Percentiles rank a stretch among this genome's conserved stretches.
phyloP scores from a whole-genome alignment of 345 rosid species.

The Syzygium jambos region DNA sequence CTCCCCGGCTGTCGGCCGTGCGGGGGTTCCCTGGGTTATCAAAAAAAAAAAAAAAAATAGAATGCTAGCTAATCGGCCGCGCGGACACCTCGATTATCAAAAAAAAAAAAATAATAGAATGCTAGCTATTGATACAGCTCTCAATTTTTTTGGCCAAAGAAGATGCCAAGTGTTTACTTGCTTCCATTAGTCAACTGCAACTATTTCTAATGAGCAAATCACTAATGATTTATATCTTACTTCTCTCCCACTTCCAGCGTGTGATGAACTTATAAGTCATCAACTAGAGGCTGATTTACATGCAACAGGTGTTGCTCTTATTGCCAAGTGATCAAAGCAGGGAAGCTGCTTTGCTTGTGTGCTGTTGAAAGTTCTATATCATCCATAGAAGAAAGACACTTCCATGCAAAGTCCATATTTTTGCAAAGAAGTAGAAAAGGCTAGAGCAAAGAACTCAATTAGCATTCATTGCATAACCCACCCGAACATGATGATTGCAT shows the following conservation, averaged over 20 bases:
- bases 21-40: too few species aligned
- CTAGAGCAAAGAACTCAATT: background rate
- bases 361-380: background rate
- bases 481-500: background rate
- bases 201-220: background rate
- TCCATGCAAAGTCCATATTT: background rate
- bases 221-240: background rate
- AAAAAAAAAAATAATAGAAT: too few species aligned
- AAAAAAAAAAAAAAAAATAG: too few species aligned
- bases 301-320: background rate
- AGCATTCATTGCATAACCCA: background rate
- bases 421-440: background rate
- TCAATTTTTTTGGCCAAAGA: background rate
- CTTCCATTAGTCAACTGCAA: background rate
- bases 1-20: too few species aligned
- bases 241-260: background rate
- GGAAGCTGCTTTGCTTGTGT: background rate
- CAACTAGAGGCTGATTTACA: background rate
- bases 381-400: background rate
- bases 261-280: background rate
- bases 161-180: background rate
- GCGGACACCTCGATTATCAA: too few species aligned
- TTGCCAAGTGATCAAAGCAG: background rate
- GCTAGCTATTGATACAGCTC: background rate
- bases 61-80: too few species aligned